Evolutionary conservation across 371 early-diverging fungal species (phyloP).

Genomic region (Mucor lusitanicus): DNA sequence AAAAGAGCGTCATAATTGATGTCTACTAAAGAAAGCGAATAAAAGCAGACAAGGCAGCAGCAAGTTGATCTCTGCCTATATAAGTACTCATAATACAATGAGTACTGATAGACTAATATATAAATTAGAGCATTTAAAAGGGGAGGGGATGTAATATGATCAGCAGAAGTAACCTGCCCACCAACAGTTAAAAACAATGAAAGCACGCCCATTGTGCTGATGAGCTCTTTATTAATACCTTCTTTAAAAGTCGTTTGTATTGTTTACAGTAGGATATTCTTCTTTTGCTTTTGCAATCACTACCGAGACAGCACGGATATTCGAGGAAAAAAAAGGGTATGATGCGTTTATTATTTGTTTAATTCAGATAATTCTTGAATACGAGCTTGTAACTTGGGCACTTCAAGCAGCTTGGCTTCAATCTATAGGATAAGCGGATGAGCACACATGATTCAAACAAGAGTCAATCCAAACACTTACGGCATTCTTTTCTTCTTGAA

Average conservation of each 20-base stretch:
- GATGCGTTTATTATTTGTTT: constrained; percentile 10
- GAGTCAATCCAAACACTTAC: constrained; percentile 32
- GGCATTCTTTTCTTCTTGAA: constrained; percentile 71
- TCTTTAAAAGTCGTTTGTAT: background rate
- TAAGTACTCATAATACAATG: background rate
- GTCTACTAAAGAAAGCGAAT: background rate
- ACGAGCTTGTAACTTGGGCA: constrained; percentile 71
- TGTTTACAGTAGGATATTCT: background rate
- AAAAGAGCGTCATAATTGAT: constrained; percentile 21
- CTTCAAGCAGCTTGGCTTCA: constrained; percentile 71
- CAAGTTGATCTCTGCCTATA: background rate
- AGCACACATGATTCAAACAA: background rate
- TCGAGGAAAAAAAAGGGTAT: background rate
- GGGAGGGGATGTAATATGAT: background rate
- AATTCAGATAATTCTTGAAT: constrained; percentile 59
- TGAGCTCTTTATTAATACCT: too few relatives aligned
- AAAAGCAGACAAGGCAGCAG: background rate
- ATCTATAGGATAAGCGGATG: constrained; percentile 30
- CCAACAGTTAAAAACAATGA: background rate
- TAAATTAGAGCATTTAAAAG: background rate
- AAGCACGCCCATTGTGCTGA: too few relatives aligned
- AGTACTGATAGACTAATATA: background rate
- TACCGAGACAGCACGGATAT: too few relatives aligned
- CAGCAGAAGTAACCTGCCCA: background rate
- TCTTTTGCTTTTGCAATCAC: too few relatives aligned